These are phyloP conservation scores for Penicillium macrosclerotiorum DNA, from an alignment of 495 filamentous ascomycete genomes.

Conservation along the genomic window DNA sequence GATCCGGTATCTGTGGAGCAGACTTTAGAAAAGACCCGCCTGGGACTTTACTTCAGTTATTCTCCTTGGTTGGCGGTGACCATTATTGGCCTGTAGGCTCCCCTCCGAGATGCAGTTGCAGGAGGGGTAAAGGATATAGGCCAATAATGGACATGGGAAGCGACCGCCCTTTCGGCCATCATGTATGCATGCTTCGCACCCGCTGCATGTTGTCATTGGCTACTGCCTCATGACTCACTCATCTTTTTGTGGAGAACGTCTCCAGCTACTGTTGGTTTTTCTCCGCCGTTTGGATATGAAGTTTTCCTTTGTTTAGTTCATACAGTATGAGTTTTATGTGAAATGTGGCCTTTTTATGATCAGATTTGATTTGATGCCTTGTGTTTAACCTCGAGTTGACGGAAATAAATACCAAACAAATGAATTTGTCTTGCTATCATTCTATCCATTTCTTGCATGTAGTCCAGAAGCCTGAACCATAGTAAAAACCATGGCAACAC, in stretches of 20 bases:
- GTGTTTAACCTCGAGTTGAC: background rate
- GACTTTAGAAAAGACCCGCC: background rate
- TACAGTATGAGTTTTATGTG: background rate
- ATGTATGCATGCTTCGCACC: slow-evolving; percentile 11
- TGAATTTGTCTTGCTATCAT: background rate
- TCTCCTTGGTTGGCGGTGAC: slow-evolving; percentile 8
- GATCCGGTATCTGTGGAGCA: slow-evolving; percentile 6
- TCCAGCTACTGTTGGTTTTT: background rate
- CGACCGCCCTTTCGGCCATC: slow-evolving; percentile 2
- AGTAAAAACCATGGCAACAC: no score
- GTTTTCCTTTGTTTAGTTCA: slow-evolving; percentile 7
- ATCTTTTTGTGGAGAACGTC: slow-evolving; percentile 14
- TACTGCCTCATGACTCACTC: slow-evolving; percentile 19
- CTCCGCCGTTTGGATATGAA: background rate
- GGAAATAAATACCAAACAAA: slow-evolving; percentile 1
- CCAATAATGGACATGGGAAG: slow-evolving; percentile 15
- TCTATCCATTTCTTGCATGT: background rate
- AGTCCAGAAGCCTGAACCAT: no score
- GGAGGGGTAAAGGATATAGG: slow-evolving; percentile 2
- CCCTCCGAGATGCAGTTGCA: slow-evolving; percentile 1
- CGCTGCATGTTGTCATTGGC: slow-evolving; percentile 16
- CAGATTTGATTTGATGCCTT: background rate
- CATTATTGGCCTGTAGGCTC: slow-evolving; percentile 13
- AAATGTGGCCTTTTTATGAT: background rate
- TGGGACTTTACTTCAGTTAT: slow-evolving; percentile 9